phyloP scores from a whole-genome alignment of 805 yeast genomes.

The Ogataea populi-albae region DNA sequence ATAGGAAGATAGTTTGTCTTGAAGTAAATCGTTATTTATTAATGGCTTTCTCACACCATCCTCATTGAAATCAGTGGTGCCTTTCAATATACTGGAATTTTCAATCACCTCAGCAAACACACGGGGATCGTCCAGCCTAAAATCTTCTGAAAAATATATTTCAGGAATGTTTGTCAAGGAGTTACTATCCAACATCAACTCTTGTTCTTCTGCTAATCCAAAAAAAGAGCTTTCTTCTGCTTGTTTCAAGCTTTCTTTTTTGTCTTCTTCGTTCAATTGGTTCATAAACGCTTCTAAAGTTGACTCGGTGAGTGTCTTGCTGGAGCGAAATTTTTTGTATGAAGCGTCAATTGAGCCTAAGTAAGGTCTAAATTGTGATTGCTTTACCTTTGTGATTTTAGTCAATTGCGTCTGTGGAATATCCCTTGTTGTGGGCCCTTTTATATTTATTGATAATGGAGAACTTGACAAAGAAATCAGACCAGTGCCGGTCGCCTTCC shows the following conservation, averaged over 20 bases:
- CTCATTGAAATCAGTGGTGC: constrained; percentile 30
- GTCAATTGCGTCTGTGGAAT: constrained; percentile 78
- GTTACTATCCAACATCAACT: constrained; percentile 23
- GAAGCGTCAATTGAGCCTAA: constrained; percentile 41
- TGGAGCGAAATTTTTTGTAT: constrained; percentile 42
- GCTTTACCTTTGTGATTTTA: constrained; percentile 45
- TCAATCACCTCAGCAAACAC: constrained; percentile 73
- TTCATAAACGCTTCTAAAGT: constrained; percentile 37
- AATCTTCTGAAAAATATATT: constrained; percentile 63
- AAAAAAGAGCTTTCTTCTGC: constrained; percentile 8
- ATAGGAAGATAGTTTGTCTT: constrained; percentile 76
- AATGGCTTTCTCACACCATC: constrained; percentile 37
- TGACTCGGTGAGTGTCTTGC: constrained; percentile 42
- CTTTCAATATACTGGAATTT: constrained; percentile 40
- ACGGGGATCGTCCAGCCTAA: constrained; percentile 85
- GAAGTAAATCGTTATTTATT: constrained; percentile 56
- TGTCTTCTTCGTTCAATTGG: constrained; percentile 25
- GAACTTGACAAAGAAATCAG: constrained; percentile 29
- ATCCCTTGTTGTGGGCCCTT: constrained; percentile 73
- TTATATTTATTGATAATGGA: constrained; percentile 45
- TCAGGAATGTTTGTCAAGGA: constrained; percentile 56
- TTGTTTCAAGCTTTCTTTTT: constrained; percentile 7
- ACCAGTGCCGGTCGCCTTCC: constrained; percentile 29
- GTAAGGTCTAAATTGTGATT: constrained; percentile 43
- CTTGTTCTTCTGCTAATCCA: constrained; percentile 20